These are phyloP conservation scores for Botryotinia convoluta DNA, from an alignment of 2,329 filamentous ascomycete species.

Conservation along the genomic window DNA sequence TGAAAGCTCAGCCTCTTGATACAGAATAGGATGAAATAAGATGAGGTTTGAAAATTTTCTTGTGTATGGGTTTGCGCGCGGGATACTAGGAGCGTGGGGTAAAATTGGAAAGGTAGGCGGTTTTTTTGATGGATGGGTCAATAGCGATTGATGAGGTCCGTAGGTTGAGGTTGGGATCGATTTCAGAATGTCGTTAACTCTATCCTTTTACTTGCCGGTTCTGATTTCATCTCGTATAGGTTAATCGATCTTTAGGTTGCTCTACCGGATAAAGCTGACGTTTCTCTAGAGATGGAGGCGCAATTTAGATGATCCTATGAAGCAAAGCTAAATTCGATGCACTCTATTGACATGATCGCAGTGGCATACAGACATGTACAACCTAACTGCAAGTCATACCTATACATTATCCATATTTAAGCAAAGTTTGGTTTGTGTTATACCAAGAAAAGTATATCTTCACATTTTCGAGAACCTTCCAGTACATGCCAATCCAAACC, in stretches of 20 bases:
- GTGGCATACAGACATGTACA: background rate
- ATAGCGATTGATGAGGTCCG: background rate
- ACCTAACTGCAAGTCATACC: conserved; percentile 1
- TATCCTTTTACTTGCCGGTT: background rate
- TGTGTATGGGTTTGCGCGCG: background rate
- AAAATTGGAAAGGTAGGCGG: background rate
- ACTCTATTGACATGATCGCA: conserved; percentile 6
- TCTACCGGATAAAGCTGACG: background rate
- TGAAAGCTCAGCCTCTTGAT: background rate
- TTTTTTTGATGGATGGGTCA: background rate
- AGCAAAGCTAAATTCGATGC: background rate
- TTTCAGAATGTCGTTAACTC: no score
- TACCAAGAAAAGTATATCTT: background rate
- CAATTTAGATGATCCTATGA: background rate
- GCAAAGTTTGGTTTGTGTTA: background rate
- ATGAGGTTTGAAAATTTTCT: background rate
- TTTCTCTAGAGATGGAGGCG: background rate
- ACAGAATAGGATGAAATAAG: background rate
- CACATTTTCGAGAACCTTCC: background rate
- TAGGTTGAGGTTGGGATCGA: background rate
- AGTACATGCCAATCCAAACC: background rate
- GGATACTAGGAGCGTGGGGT: background rate
- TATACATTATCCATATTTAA: background rate
- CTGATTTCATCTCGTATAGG: background rate
- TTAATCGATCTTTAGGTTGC: background rate